Base-by-base conservation (phyloP, 164 flowering plant genomes). In the Sedum album region DNA sequence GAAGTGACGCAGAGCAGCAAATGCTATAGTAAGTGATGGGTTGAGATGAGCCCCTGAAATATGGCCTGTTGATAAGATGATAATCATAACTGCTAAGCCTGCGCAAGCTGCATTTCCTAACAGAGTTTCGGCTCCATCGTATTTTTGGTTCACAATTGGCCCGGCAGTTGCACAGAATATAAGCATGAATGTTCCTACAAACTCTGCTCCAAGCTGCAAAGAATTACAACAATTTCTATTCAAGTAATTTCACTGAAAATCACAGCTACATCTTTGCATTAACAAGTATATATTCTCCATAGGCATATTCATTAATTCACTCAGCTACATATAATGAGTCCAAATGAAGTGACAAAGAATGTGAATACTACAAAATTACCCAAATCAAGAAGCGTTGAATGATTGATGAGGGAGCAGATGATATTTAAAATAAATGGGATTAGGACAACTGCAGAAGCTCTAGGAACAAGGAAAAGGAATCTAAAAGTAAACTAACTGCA, bases 41-140 rank as follows among this genome's bases (percentile, higher is more conserved):
- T 91, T 91, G 11, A 88, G 81, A 70, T 91, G 97, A 39, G 97
- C 95, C 6, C 97, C 94, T 0, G 97, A 91, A 61, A 88, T 88
- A 79, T 91, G 97, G 8, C 97, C 97, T 0, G 93, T 91, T 18
- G 97, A 83, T 8, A 91, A 71, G 39, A 91, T 88, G 26, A 91
- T 74, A 44, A 88, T 75, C 93, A 87, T 91, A 73, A 87, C 97
- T 2, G 91, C 94, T 11, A 90, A 78, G 5, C 94, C 97, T 1
- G 97, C 89, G 33, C 86, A 84, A 0, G 88, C 88, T 11, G 97
- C 97, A 46, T 87, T 86, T 5, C 97, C 97, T 4, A 90, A 79
- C 53, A 90, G 82, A 0, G 88, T 74, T 77, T 88, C 94, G 6
- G 80, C 84, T 1, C 82, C 83, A 20, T 75, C 60, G 83, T 88